Conservation (phyloP, 768 basidiomycete genomes). For the Leccinellum albellum region DNA sequence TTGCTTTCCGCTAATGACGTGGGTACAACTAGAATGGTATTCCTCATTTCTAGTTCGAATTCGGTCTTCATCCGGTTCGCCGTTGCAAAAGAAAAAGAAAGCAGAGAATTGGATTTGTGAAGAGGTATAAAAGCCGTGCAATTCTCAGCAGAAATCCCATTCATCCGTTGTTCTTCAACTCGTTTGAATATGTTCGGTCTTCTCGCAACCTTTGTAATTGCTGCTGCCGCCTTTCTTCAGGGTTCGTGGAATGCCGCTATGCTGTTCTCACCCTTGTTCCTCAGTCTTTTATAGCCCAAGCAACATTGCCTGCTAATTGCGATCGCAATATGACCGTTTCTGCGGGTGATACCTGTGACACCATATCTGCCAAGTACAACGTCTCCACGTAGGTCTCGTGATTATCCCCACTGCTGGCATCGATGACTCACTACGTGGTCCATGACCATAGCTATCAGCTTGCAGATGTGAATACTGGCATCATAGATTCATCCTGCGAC, state of each 20-base stretch:
- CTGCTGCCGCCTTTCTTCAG: slow-evolving; percentile 10
- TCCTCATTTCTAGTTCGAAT: neutral
- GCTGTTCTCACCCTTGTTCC: neutral
- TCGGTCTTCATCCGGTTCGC: neutral
- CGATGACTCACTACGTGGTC: neutral
- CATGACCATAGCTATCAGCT: slow-evolving; percentile 51
- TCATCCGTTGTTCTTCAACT: neutral
- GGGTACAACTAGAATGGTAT: neutral
- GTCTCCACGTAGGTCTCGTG: slow-evolving; percentile 53
- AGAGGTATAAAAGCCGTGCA: slow-evolving; percentile 18
- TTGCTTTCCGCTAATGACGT: neutral
- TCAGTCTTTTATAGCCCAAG: slow-evolving; percentile 40
- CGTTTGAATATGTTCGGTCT: slow-evolving; percentile 17
- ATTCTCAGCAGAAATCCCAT: neutral
- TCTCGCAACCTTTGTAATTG: slow-evolving; percentile 13
- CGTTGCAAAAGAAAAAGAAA: neutral
- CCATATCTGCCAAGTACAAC: slow-evolving; percentile 57
- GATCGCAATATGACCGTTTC: slow-evolving; percentile 58
- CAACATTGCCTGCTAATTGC: slow-evolving; percentile 41
- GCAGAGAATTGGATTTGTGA: neutral
- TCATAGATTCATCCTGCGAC: slow-evolving; percentile 50
- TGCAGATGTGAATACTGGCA: slow-evolving; percentile 44
- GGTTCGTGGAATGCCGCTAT: slow-evolving; percentile 10
- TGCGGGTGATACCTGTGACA: slow-evolving; percentile 59
- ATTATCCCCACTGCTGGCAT: neutral